Conservation (phyloP, 2,329 filamentous ascomycete species). For the Tolypocladium endophyticum region DNA sequence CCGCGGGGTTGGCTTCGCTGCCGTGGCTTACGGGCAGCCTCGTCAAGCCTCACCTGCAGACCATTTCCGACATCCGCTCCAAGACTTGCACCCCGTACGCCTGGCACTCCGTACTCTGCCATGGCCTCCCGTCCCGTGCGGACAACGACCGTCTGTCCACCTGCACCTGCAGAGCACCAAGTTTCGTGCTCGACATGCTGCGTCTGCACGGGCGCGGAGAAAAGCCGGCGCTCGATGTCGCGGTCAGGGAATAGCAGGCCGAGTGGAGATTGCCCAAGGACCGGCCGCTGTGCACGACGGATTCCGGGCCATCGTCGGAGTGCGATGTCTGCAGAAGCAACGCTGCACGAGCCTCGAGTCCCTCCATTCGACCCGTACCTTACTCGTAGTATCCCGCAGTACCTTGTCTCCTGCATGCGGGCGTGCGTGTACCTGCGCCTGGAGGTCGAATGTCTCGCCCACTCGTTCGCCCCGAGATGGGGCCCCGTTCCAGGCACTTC, state of each 20-base stretch:
- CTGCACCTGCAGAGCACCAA: neutral
- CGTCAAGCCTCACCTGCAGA: neutral
- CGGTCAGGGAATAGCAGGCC: neutral
- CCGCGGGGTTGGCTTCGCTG: neutral
- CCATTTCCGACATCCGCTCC: neutral
- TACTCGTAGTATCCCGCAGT: neutral
- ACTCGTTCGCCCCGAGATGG: neutral
- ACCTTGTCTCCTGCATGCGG: neutral
- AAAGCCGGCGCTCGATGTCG: neutral
- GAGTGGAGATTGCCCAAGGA: neutral
- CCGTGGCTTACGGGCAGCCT: neutral
- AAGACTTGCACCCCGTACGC: neutral
- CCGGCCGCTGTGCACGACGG: neutral
- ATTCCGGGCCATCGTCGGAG: neutral
- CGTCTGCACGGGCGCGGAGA: neutral
- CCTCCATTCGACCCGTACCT: neutral
- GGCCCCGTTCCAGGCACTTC: neutral
- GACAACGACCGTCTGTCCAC: neutral
- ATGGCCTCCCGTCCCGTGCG: neutral
- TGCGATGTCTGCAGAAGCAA: neutral
- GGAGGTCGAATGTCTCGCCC: neutral
- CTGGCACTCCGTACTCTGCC: neutral
- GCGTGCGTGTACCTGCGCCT: neutral
- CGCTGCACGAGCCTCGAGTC: neutral
- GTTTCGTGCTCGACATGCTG: neutral